Percentiles rank a stretch among this genome's conserved stretches.
Evolutionary conservation across 345 rosid species (phyloP).

Genomic region (Durio zibethinus): DNA sequence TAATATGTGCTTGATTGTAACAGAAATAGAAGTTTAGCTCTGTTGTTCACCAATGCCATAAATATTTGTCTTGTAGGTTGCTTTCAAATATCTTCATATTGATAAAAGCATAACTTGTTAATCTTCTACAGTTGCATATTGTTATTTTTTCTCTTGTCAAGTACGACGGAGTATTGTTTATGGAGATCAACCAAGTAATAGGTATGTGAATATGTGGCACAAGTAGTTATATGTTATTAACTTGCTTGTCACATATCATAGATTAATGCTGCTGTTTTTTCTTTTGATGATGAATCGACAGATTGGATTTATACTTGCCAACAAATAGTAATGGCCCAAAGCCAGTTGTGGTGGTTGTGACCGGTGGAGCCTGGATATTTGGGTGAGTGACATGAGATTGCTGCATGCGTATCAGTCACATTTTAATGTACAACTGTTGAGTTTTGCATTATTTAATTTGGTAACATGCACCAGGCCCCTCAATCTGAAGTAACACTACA

Average conservation of each 20-base stretch:
- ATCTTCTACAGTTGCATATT: conserved; percentile 70
- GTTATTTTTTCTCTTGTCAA: conserved; percentile 74
- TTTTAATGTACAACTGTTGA: background rate
- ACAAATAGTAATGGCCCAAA: conserved; percentile 53
- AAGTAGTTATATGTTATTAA: background rate
- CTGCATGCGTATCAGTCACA: conserved; percentile 5
- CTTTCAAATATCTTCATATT: background rate
- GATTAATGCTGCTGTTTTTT: background rate
- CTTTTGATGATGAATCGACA: conserved; percentile 21
- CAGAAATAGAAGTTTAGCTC: background rate
- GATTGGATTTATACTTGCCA: conserved; percentile 89
- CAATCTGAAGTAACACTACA: background rate
- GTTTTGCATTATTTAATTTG: background rate
- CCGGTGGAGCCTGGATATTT: conserved; percentile 99
- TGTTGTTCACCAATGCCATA: background rate
- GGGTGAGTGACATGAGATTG: conserved; percentile 52
- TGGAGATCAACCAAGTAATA: conserved; percentile 96
- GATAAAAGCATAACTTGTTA: conserved; percentile 1
- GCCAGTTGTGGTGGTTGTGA: conserved; percentile 90
- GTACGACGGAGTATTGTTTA: conserved; percentile 77
- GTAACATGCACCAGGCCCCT: background rate
- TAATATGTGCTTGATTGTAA: background rate
- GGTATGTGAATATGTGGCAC: conserved; percentile 36
- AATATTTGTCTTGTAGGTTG: background rate
- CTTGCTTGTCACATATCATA: background rate